Percentiles rank a stretch among this genome's conserved stretches.
Evolutionary conservation across 2,329 filamentous ascomycete species (phyloP).

Genomic region (Trichoderma atroviride): DNA sequence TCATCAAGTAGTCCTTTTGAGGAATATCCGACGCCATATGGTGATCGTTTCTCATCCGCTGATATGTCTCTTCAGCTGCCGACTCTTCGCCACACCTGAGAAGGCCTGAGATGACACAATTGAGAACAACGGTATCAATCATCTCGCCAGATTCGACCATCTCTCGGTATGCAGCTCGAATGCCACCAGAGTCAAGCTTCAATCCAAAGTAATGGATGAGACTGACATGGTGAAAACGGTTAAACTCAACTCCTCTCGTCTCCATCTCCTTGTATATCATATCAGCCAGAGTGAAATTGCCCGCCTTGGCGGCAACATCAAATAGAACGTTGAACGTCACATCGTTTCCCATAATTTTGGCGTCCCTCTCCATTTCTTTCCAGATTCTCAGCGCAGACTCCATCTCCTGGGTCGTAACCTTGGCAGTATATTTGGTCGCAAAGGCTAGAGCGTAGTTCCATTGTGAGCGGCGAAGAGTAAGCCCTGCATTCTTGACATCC

Average conservation of each 20-base stretch:
- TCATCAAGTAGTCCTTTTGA: conserved; percentile 50
- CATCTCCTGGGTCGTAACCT: conserved; percentile 59
- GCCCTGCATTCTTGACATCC: conserved; percentile 75
- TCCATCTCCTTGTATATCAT: conserved; percentile 83
- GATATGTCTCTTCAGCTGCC: conserved; percentile 79
- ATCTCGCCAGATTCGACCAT: conserved; percentile 86
- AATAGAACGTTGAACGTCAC: conserved; percentile 96
- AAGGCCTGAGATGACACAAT: conserved; percentile 80
- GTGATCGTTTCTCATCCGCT: conserved; percentile 74
- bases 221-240: conserved; percentile 79
- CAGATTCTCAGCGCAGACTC: conserved; percentile 72
- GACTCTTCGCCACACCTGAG: conserved; percentile 74
- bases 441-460: conserved; percentile 88
- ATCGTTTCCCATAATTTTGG: conserved; percentile 64
- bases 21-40: conserved; percentile 44
- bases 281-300: conserved; percentile 81
- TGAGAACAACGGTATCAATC: conserved; percentile 83
- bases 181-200: conserved; percentile 69
- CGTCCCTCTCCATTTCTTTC: conserved; percentile 83
- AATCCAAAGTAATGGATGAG: conserved; percentile 84
- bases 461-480: conserved; percentile 67
- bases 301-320: conserved; percentile 81
- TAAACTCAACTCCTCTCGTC: conserved; percentile 65
- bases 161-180: conserved; percentile 76
- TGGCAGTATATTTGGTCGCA: conserved; percentile 70